These are phyloP conservation scores for Globisporangium orthogonon DNA, from an alignment of 352 stramenopile genomes.

Conservation along the genomic window DNA sequence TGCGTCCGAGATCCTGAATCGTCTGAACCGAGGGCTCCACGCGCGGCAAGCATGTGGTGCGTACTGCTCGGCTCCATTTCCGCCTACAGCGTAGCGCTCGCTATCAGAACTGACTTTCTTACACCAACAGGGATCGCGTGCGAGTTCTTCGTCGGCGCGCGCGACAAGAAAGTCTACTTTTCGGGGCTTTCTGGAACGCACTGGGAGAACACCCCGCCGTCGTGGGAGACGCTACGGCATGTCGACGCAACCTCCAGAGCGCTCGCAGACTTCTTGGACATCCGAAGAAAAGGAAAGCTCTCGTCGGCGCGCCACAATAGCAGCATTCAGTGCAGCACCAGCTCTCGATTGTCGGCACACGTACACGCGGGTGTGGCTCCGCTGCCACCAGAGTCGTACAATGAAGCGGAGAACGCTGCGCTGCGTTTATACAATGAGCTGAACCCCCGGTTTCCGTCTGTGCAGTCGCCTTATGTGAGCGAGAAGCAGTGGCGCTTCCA, in stretches of 20 bases:
- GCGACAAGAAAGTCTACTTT: slow-evolving; percentile 30
- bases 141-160: slow-evolving; percentile 48
- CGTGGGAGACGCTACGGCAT: slow-evolving; percentile 31
- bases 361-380: not conserved
- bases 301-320: not conserved
- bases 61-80: not conserved
- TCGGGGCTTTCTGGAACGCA: slow-evolving; percentile 37
- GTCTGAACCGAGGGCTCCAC: slow-evolving; percentile 30
- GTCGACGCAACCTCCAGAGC: slow-evolving; percentile 29
- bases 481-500: slow-evolving; percentile 52
- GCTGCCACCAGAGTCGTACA: not conserved
- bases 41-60: slow-evolving; percentile 26
- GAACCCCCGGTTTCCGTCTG: slow-evolving; percentile 58
- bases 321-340: not conserved
- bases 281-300: not conserved
- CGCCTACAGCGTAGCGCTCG: too few species aligned
- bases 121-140: slow-evolving; percentile 27
- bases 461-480: slow-evolving; percentile 30
- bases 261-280: slow-evolving; percentile 3
- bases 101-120: not conserved
- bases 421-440: slow-evolving; percentile 36
- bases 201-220: slow-evolving; percentile 26
- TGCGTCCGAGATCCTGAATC: slow-evolving; percentile 47
- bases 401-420: slow-evolving; percentile 6
- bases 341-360: not conserved